phyloP scores from a whole-genome alignment of 2,329 filamentous ascomycete genomes.

The Pseudogymnoascus sp. region DNA sequence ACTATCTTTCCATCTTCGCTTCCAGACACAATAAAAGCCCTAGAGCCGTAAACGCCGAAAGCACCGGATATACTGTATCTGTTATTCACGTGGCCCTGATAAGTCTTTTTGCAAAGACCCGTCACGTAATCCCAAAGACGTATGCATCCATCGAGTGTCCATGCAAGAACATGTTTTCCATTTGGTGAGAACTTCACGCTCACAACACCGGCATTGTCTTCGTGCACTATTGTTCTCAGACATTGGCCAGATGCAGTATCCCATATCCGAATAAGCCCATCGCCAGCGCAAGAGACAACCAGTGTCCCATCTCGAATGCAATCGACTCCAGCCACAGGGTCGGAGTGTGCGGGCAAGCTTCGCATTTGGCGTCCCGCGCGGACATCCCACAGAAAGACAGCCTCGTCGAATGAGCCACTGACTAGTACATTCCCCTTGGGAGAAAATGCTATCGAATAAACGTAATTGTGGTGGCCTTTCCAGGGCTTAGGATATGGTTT shows the following conservation, averaged over 20 bases:
- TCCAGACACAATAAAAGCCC: slow-evolving; percentile 65
- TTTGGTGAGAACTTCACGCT: slow-evolving; percentile 91
- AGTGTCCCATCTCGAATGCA: slow-evolving; percentile 88
- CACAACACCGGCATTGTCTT: slow-evolving; percentile 86
- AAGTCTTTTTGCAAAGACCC: slow-evolving; percentile 89
- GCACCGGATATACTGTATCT: slow-evolving; percentile 78
- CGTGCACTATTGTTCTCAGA: slow-evolving; percentile 86
- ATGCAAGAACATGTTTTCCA: slow-evolving; percentile 84
- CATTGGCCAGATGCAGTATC: slow-evolving; percentile 93
- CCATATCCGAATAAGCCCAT: slow-evolving; percentile 91
- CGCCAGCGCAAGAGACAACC: slow-evolving; percentile 82
- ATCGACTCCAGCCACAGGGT: slow-evolving; percentile 88
- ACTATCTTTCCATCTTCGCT: slow-evolving; percentile 82
- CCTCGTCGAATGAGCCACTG: slow-evolving; percentile 93
- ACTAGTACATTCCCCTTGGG: slow-evolving; percentile 96
- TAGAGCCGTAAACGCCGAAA: slow-evolving; percentile 59
- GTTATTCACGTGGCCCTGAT: slow-evolving; percentile 82
- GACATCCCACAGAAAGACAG: slow-evolving; percentile 94
- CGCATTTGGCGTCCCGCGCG: slow-evolving; percentile 81
- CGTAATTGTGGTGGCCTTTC: slow-evolving; percentile 89
- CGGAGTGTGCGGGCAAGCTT: slow-evolving; percentile 84
- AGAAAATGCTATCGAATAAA: slow-evolving; percentile 90
- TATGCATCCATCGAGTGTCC: slow-evolving; percentile 81
- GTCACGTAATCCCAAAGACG: slow-evolving; percentile 93
- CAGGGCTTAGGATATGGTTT: slow-evolving; percentile 49